Percentiles rank a stretch among this genome's conserved stretches.
Evolutionary conservation across 148 eudicot species (phyloP).

Genomic region (Gaultheria prostrata): DNA sequence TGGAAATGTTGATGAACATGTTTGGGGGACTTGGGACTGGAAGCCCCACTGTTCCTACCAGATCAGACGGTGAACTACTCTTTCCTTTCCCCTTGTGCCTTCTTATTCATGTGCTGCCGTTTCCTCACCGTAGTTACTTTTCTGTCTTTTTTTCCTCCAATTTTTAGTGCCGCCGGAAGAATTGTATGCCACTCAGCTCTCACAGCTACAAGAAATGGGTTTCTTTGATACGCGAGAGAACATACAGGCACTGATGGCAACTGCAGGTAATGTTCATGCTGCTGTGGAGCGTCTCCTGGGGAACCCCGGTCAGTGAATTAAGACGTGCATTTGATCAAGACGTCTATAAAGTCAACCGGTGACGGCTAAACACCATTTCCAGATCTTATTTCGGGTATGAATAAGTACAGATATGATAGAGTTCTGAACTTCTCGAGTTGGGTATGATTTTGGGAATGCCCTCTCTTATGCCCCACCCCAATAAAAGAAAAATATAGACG

Average conservation of each 20-base stretch:
- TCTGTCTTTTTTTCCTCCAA: not conserved
- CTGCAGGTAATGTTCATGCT: conserved; percentile 89
- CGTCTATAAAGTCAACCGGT: not conserved
- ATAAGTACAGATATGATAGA: conserved; percentile 11
- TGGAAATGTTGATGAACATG: conserved; percentile 51
- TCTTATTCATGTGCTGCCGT: not conserved
- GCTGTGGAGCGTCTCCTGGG: conserved; percentile 92
- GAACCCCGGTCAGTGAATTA: conserved; percentile 57
- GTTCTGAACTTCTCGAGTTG: not conserved
- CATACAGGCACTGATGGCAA: conserved; percentile 75
- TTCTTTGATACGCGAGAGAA: conserved; percentile 87
- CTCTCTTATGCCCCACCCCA: not conserved
- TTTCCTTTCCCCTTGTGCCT: not conserved
- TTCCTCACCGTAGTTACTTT: not conserved
- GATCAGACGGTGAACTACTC: conserved; percentile 28
- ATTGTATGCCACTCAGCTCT: conserved; percentile 79
- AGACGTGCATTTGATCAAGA: not conserved
- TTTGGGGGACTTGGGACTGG: conserved; percentile 47
- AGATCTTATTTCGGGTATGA: conserved; percentile 3
- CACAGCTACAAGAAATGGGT: conserved; percentile 97
- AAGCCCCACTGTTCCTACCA: conserved; percentile 25
- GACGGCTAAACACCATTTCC: not conserved
- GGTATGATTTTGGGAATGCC: conserved; percentile 4
- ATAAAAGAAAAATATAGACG: not conserved
- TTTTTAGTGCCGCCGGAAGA: conserved; percentile 85